Base-by-base conservation (phyloP, 1,284 basidiomycete species). In the Phlebopus sp. region DNA sequence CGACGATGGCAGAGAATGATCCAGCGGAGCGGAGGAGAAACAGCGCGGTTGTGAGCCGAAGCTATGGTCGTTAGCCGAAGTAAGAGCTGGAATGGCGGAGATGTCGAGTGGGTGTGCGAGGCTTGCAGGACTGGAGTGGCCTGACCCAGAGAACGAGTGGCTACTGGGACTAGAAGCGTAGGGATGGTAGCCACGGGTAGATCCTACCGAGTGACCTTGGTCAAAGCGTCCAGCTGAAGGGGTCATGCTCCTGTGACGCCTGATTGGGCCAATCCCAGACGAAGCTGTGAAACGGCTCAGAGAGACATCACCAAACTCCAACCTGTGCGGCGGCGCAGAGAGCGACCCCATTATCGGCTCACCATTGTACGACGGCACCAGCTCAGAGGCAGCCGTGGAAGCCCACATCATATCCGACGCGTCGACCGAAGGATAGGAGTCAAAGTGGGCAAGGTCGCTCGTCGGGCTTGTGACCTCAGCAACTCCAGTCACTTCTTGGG, bases 181-280 rank as follows among this genome's bases (percentile, higher is more conserved):
- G 8, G 63, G 63, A 11, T 65, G 66, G 35, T 66, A 65, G 7
- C 57, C 56, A 17, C 63, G 63, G 14, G 19, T 42, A 4, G 65
- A 55, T 5, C 57, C 58, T 3, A 36, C 32, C 13, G 66, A 65
- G 18, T 52, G 65, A 19, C 53, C 63, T 41, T 60, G 64, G 36
- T 42, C 59, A 27, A 51, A 61, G 43, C 68, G 73, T 45, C 76
- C 71, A 36, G 72, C 64, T 19, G 81, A 80, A 14, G 86, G 86
- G 17, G 87, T 90, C 73, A 84, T 86, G 62, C 84, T 86, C 47
- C 86, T 71, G 60, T 87, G 81, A 41, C 86, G 72, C 45, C 85
- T 69, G 32, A 81, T 73, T 5, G 86, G 83, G 3, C 84, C 84
- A n/a, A 67, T 55, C 13, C 66, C 68, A 8, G 59, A 54, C n/a